Percentiles rank a stretch among this genome's conserved stretches.
These are phyloP conservation scores for Tausonia pullulans DNA, from an alignment of 1,284 basidiomycete species.

Conservation along the genomic window DNA sequence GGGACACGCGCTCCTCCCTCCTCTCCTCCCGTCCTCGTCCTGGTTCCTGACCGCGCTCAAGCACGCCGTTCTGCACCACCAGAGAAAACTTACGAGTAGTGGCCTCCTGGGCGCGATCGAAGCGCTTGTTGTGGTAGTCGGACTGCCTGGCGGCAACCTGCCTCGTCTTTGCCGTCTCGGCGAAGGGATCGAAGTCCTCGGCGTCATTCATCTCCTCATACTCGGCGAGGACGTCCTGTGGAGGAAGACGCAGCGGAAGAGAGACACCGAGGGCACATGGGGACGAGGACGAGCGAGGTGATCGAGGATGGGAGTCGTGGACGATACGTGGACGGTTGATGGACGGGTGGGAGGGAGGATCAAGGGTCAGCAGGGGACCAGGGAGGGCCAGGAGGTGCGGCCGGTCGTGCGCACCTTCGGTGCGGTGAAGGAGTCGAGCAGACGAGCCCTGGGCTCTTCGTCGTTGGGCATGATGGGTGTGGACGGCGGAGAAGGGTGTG, in stretches of 20 bases:
- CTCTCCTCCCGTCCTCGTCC: too few relatives aligned
- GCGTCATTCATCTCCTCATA: slow-evolving; percentile 86
- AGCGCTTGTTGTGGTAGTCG: slow-evolving; percentile 90
- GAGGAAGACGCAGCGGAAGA: slow-evolving; percentile 51
- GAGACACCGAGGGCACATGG: slow-evolving; percentile 60
- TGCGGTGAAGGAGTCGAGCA: slow-evolving; percentile 15
- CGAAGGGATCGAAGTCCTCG: slow-evolving; percentile 90
- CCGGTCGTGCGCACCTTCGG: slow-evolving; percentile 9
- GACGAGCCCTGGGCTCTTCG: slow-evolving; percentile 3
- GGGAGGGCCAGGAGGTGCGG: not conserved
- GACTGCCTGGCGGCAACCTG: slow-evolving; percentile 90
- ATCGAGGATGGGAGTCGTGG: not conserved
- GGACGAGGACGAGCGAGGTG: slow-evolving; percentile 22
- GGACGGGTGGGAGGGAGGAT: not conserved
- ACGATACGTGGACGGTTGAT: too few relatives aligned
- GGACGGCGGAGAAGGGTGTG: too few relatives aligned
- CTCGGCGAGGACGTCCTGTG: slow-evolving; percentile 84
- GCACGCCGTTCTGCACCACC: too few relatives aligned
- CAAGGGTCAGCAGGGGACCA: not conserved
- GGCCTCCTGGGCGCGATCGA: slow-evolving; percentile 50
- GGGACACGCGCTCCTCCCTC: too few relatives aligned
- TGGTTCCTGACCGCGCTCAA: too few relatives aligned
- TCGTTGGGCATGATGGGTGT: slow-evolving; percentile 6
- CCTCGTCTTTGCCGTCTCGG: slow-evolving; percentile 78
- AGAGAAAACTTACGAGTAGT: slow-evolving; percentile 4